These are phyloP conservation scores for Cystofilobasidium macerans DNA, from an alignment of 768 basidiomycete species.

Conservation along the genomic window DNA sequence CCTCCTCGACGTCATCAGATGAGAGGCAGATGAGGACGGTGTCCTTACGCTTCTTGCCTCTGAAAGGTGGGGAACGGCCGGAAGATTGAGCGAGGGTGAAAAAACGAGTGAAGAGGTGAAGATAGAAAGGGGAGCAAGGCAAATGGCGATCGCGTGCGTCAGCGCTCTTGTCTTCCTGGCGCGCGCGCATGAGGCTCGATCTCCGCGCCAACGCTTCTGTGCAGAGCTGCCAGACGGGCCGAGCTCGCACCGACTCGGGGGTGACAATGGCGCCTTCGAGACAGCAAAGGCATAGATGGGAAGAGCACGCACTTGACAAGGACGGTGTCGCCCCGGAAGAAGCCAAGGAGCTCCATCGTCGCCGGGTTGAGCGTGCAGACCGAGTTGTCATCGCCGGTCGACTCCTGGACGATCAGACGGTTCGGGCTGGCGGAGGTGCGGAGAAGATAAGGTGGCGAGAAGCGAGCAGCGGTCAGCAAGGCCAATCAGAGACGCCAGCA, in stretches of 20 bases:
- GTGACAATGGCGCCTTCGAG: too few relatives aligned
- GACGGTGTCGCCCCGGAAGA: conserved; percentile 96
- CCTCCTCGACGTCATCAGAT: conserved; percentile 94
- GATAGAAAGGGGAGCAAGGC: too few relatives aligned
- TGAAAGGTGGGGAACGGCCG: too few relatives aligned
- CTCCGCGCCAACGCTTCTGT: too few relatives aligned
- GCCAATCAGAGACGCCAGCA: neutral
- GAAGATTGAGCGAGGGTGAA: too few relatives aligned
- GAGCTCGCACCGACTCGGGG: neutral
- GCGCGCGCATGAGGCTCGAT: too few relatives aligned
- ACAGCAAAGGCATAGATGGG: neutral
- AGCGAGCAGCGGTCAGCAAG: neutral
- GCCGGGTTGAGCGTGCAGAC: conserved; percentile 91
- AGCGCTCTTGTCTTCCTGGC: too few relatives aligned
- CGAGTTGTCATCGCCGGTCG: conserved; percentile 67
- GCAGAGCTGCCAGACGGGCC: too few relatives aligned
- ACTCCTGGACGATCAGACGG: conserved; percentile 90
- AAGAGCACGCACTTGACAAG: conserved; percentile 61
- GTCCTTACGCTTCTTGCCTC: conserved; percentile 94
- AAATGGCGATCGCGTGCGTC: too few relatives aligned
- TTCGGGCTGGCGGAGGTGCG: conserved; percentile 56
- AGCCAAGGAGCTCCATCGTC: conserved; percentile 84
- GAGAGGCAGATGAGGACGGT: conserved; percentile 94
- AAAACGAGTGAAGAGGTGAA: too few relatives aligned
- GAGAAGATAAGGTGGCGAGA: neutral